A percentile compares a stretch with the other conserved stretches of the same genome.
These are phyloP conservation scores for Funneliformis mosseae DNA, from an alignment of 192 early-diverging fungal species.

Conservation along the genomic window DNA sequence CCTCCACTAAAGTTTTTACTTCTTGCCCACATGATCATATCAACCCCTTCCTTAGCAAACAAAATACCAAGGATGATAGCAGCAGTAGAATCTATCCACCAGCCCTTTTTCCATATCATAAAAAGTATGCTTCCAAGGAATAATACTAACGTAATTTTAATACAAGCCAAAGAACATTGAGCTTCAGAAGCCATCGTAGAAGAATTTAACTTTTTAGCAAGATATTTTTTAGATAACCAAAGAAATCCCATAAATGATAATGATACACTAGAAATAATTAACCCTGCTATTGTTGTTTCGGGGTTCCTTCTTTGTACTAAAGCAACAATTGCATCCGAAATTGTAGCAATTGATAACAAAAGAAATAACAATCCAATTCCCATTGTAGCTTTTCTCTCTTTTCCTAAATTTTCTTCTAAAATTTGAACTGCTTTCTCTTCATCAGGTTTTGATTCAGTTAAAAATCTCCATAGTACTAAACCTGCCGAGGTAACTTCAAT, in stretches of 20 bases:
- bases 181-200: constrained; percentile 20
- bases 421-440: background rate
- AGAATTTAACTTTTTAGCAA: constrained; percentile 20
- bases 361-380: constrained; percentile 18
- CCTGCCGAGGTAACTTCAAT: constrained; percentile 18
- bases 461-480: constrained; percentile 23
- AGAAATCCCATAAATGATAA: constrained; percentile 23
- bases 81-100: constrained; percentile 24
- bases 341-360: constrained; percentile 13
- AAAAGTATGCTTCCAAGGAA: constrained; percentile 18
- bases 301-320: background rate
- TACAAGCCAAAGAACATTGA: constrained; percentile 26
- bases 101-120: background rate
- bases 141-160: constrained; percentile 9
- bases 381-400: constrained; percentile 14
- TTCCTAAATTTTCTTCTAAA: background rate
- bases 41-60: constrained; percentile 20
- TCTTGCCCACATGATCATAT: constrained; percentile 19
- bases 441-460: constrained; percentile 3
- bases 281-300: background rate
- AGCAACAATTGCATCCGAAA: constrained; percentile 1
- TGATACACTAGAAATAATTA: constrained; percentile 25
- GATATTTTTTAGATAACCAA: background rate
- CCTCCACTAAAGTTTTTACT: constrained; percentile 29
- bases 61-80: constrained; percentile 15